Evolutionary conservation across 2,329 filamentous ascomycete species (phyloP), one percentile per base, ranked within the genome.

Genomic region (Colletotrichum eremochloae): DNA sequence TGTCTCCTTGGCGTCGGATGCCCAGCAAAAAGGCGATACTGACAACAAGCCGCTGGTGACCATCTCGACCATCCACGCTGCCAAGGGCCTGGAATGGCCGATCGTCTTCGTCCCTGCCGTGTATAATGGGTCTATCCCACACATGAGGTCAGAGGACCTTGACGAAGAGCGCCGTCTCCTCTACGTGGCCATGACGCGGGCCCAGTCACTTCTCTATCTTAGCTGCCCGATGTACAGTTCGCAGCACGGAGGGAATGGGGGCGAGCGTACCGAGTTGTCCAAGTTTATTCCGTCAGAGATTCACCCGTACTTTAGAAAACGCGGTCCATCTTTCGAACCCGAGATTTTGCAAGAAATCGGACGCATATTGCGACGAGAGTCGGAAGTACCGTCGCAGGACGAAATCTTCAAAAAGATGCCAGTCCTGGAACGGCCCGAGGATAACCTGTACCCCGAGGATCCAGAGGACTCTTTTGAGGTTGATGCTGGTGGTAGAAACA

Each of bases 181-280:
- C 0, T 99, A 98, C 77, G 96, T 99, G 18, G 96, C 95, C 38
- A 98, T 99, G 95, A 99, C 96, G 3, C 88, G 96, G 79, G 96
- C 96, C 8, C 92, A 98, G 79, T 92, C 90, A 0, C 82, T 98
- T 40, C 84, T 99, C 1, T 97, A 97, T 77, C 85, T 98, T 67
- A 97, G 94, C 80, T 94, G 90, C 75, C 94, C 95, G 0, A 81
- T 91, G 48, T 91, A 90, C 75, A 91, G 90, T 72, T 90, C 91
- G 9, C 87, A 89, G 68, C 84, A 87, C 33, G 81, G 82, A 66
- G 82, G 84, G 60, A 87, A 91, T 75, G 85, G 90, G 69, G 90
- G 91, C 0, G 89, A 74, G 50, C 68, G 72, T 15, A 72, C 72
- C 5, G 74, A 87, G 9, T 80, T 96, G 20, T 96, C 94, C 0